Percentiles rank a stretch among this genome's conserved stretches.
Conservation (phyloP, 2,329 filamentous ascomycete species). For the Exophiala phaeomuriformis region DNA sequence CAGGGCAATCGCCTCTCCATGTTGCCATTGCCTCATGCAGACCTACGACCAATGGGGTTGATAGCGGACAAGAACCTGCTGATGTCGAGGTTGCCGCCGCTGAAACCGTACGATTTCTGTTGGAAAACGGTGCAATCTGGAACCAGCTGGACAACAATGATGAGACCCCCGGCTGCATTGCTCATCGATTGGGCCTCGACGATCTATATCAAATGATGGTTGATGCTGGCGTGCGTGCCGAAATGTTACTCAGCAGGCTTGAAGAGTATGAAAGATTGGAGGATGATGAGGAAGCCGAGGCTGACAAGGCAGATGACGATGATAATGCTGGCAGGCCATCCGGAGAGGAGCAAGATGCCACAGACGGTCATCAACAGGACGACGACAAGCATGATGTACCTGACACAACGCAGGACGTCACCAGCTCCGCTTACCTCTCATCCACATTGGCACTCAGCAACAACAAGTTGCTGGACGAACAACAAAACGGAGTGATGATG, state of each 20-base stretch:
- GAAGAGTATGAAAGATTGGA: slow-evolving; percentile 69
- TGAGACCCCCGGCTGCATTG: slow-evolving; percentile 88
- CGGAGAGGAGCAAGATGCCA: slow-evolving; percentile 33
- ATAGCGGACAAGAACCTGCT: slow-evolving; percentile 20
- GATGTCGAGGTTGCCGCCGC: slow-evolving; percentile 1
- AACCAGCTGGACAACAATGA: slow-evolving; percentile 82
- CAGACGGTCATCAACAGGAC: not conserved
- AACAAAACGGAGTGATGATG: slow-evolving; percentile 88
- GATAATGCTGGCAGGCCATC: slow-evolving; percentile 23
- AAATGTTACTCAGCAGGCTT: slow-evolving; percentile 74
- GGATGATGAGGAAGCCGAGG: slow-evolving; percentile 33
- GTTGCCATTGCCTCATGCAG: slow-evolving; percentile 75
- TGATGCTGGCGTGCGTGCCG: slow-evolving; percentile 82
- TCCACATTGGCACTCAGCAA: slow-evolving; percentile 58
- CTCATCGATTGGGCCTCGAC: slow-evolving; percentile 58
- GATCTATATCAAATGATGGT: slow-evolving; percentile 76
- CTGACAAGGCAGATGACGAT: slow-evolving; percentile 26
- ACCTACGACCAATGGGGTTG: slow-evolving; percentile 9
- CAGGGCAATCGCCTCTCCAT: slow-evolving; percentile 81
- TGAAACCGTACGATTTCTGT: slow-evolving; percentile 64
- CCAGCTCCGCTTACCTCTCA: slow-evolving; percentile 49
- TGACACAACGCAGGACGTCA: slow-evolving; percentile 10
- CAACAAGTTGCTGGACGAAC: slow-evolving; percentile 63
- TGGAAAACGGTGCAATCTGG: slow-evolving; percentile 90
- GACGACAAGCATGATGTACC: not conserved